Evolutionary conservation across 1,284 basidiomycete species (phyloP).

Genomic region (Rhizoctonia solani): DNA sequence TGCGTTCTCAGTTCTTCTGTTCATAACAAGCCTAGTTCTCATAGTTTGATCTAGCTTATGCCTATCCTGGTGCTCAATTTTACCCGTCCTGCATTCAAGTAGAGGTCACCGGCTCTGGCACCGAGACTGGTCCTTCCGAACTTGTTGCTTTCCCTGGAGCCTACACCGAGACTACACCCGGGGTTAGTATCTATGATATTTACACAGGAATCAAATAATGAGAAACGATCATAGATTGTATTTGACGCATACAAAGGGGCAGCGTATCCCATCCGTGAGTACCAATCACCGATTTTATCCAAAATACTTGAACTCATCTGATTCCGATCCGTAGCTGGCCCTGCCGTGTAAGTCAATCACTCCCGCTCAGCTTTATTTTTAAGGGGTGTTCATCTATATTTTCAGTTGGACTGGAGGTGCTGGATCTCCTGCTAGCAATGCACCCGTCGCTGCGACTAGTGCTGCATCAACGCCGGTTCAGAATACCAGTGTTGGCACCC

Average conservation of each 20-base stretch:
- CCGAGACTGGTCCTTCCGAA: conserved; percentile 48
- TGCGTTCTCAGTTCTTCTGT: background rate
- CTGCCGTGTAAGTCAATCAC: conserved; percentile 12
- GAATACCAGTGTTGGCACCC: background rate
- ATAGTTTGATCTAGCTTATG: conserved; percentile 34
- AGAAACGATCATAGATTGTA: background rate
- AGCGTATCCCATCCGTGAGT: conserved; percentile 30
- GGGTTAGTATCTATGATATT: conserved; percentile 34
- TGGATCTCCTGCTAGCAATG: too few relatives aligned
- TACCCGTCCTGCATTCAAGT: conserved; percentile 54
- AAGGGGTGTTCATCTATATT: background rate
- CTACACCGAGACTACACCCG: conserved; percentile 54
- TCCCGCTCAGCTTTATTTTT: background rate
- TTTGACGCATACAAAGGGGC: conserved; percentile 14
- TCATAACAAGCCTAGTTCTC: background rate
- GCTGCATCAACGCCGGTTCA: too few relatives aligned
- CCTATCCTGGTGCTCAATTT: conserved; percentile 49
- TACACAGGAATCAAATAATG: background rate
- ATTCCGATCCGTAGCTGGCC: background rate
- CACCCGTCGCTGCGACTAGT: too few relatives aligned
- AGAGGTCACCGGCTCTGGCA: conserved; percentile 56
- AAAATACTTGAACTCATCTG: background rate
- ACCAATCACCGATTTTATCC: background rate
- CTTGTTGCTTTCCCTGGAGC: conserved; percentile 60
- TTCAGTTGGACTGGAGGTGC: background rate